Evolutionary conservation across 352 stramenopile genomes (phyloP), one percentile per base, ranked within the genome.

Genomic region (Thraustochytrium sp.): DNA sequence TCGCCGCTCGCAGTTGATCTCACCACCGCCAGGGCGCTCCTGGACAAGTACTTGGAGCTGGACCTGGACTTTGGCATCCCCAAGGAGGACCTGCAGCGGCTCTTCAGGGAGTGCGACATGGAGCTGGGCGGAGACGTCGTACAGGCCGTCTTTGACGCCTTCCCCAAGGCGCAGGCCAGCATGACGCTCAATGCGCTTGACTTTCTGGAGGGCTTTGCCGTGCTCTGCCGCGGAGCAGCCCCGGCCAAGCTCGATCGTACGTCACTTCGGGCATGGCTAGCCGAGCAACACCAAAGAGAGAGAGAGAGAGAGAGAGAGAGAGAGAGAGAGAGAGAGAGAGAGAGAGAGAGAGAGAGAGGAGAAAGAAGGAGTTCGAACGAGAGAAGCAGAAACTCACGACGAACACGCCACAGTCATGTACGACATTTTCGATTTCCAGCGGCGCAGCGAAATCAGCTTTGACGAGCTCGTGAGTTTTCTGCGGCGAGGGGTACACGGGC

Each of bases 31-130:
- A 13, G 42, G 13, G 42, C 23, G 38, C 68, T 80, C 3, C 44
- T 80, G 46, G 44, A 80, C 31, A 80, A 80, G 37, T 80, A 80
- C 3, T 4, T 80, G 23, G 68, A 61, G 31, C 34, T 80, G 31
- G 68, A 80, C 53, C 23, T 80, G 42, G 68, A 80, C 68, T 80
- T 80, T 80, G 68, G 68, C 46, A 80, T 80, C 49, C 31, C 68
- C 3, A 11, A 46, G 13, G 68, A 80, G 37, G 68, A 80, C 38
- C 68, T 80, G 23, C 68, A 80, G 38, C 18, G 49, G 44, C 51
- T 80, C 9, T 80, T 80, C 31, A 63, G 46, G 38, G 68, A 80
- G 49, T 61, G 44, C 21, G 68, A 80, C 23, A 63, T 80, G 68
- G 68, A 63, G 21, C 48, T 80, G 29, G 48, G 53, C 23, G 68